Conservation (phyloP, 306 rosid genomes). For the Casuarina glauca region DNA sequence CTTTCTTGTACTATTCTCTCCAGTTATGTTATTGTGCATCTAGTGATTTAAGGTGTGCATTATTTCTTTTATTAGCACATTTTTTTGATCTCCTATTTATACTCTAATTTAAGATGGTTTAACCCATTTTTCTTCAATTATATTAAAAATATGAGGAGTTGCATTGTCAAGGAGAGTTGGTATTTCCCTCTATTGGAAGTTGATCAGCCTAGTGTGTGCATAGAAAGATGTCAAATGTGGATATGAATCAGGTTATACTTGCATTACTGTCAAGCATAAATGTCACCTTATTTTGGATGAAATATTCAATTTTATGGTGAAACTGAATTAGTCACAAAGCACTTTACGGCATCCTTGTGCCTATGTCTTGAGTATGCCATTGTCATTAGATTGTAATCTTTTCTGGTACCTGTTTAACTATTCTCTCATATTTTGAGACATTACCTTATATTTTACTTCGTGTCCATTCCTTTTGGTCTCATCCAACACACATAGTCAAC, state of each 20-base stretch:
- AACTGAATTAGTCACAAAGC: background rate
- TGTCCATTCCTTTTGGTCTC: background rate
- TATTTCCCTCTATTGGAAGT: background rate
- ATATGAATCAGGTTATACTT: background rate
- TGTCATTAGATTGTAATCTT: background rate
- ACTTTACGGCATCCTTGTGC: background rate
- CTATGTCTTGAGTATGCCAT: background rate
- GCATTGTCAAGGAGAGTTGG: background rate
- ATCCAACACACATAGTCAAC: background rate
- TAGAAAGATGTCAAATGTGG: background rate
- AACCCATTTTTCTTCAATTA: background rate
- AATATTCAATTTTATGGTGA: background rate
- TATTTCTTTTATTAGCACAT: background rate
- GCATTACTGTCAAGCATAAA: background rate
- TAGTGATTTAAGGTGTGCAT: conserved; percentile 19
- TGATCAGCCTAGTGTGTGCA: background rate
- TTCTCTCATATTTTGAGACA: background rate
- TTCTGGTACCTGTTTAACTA: background rate
- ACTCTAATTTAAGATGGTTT: background rate
- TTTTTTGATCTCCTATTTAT: background rate
- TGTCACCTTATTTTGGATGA: background rate
- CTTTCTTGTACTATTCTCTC: conserved; percentile 19
- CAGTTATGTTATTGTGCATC: conserved; percentile 23
- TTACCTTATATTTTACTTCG: background rate
- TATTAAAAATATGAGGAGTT: background rate